Evolutionary conservation across 192 early-diverging fungal species (phyloP).

Genomic region (Backusella mclennaniae): DNA sequence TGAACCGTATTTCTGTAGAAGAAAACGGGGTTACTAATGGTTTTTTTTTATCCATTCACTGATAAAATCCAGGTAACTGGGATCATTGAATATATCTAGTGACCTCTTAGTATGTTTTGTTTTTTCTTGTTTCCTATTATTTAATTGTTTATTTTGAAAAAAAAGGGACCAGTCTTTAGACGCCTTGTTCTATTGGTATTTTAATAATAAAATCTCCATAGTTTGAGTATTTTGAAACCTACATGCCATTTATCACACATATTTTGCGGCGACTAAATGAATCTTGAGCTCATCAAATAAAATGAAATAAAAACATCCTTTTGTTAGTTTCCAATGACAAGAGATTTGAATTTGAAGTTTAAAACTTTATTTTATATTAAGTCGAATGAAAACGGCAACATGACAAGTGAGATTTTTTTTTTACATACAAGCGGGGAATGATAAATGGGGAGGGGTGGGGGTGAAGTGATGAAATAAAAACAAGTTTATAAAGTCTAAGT

Average conservation of each 20-base stretch:
- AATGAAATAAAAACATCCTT: background rate
- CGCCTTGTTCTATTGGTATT: background rate
- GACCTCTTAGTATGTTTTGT: too few relatives aligned
- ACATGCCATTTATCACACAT: background rate
- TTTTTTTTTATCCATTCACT: background rate
- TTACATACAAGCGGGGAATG: conserved; percentile 2
- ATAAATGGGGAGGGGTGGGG: background rate
- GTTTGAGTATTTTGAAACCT: background rate
- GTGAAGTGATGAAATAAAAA: background rate
- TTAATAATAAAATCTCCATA: background rate
- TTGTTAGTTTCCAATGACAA: background rate
- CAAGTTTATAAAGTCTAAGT: background rate
- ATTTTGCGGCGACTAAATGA: background rate
- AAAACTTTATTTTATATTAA: conserved; percentile 6
- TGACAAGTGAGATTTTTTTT: conserved; percentile 8
- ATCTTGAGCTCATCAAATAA: background rate
- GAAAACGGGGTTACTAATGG: background rate
- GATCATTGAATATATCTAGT: background rate
- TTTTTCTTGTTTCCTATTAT: too few relatives aligned
- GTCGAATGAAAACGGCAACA: conserved; percentile 4
- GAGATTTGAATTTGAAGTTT: background rate
- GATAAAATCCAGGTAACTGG: background rate
- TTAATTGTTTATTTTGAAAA: too few relatives aligned
- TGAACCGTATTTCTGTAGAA: background rate
- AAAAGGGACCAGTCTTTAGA: too few relatives aligned